A percentile compares a stretch with the other conserved stretches of the same genome.
phyloP scores from a whole-genome alignment of 164 flowering plant genomes.

The Aristolochia californica region DNA sequence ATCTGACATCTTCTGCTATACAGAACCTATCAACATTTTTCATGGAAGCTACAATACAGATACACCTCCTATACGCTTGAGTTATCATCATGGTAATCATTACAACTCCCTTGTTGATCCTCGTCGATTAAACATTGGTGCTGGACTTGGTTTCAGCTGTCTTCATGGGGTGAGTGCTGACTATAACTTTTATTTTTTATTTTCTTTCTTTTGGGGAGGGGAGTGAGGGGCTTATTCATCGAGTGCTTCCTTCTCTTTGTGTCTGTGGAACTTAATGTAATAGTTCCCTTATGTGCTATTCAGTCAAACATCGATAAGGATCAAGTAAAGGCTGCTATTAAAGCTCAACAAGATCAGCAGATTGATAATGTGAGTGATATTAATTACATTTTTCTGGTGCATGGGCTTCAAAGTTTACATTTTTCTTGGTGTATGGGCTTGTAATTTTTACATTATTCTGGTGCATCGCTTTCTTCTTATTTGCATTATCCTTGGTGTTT shows the following conservation, averaged over 20 bases:
- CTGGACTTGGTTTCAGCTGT: slow-evolving; percentile 94
- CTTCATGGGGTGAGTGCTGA: slow-evolving; percentile 69
- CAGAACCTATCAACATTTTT: slow-evolving; percentile 96
- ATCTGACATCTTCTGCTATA: slow-evolving; percentile 9
- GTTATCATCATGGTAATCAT: slow-evolving; percentile 96
- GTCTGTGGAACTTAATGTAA: not conserved
- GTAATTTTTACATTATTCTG: too few relatives aligned
- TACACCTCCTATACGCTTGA: slow-evolving; percentile 76
- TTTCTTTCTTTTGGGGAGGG: not conserved
- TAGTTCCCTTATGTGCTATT: not conserved
- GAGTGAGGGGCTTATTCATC: not conserved
- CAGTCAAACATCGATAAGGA: slow-evolving; percentile 75
- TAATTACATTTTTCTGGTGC: not conserved
- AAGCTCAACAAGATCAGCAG: slow-evolving; percentile 97
- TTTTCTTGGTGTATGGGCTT: not conserved
- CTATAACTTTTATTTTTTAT: not conserved
- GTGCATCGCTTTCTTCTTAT: too few relatives aligned
- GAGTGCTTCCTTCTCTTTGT: not conserved
- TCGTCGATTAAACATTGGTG: slow-evolving; percentile 74
- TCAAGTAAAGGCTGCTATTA: slow-evolving; percentile 95
- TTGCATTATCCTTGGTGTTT: too few relatives aligned
- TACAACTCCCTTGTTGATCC: slow-evolving; percentile 99
- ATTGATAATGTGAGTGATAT: slow-evolving; percentile 66
- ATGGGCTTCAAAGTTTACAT: not conserved
- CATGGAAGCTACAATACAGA: slow-evolving; percentile 90